Base-by-base conservation (phyloP, 805 yeast genomes). In the Cyberlindnera maclurae region DNA sequence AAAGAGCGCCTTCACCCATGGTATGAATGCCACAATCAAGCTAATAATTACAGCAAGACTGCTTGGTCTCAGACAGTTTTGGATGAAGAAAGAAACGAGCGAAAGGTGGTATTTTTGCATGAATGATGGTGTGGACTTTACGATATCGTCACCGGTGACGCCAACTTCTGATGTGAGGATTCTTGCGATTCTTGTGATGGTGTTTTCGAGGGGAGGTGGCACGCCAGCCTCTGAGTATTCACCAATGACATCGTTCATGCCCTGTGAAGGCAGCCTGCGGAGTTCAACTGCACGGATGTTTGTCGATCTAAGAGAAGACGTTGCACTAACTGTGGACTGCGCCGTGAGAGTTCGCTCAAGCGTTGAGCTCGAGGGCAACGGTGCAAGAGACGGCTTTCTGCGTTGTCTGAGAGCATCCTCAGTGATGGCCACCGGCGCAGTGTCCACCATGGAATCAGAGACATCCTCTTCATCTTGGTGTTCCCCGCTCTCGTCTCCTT, bases 1-100 rank as follows among this genome's bases (percentile, higher is more conserved):
- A 55, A 86, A 86, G 15, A 82, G 64, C 0, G 87, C 81, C 45
- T 80, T 77, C 3, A 82, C 63, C 73, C 96, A 90, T 1, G 97
- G 96, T 12, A 90, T 70, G 82, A 90, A 79, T 4, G 90, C 73
- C 17, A 86, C 65, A 1, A 71, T 65, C 17, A 90, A 62, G 1
- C 90, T 70, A 0, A 79, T 37, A 5, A 89, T 64, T 12, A 87
- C 68, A 0, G 89, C 68, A 4, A 83, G 45, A 1, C 95, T 82
- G 12, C 79, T 82, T 0, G 95, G 95, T 27, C 89, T 69, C 22
- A 65, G 49, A 41, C 80, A 75, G 56, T 81, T 83, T 38, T 73
- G 64, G 5, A 62, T 24, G 15, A 68, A 41, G 49, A 60, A 67
- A 3, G 55, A 55, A 3, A 66, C 38, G 61, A 62, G 62, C 3